These are phyloP conservation scores for Penium margaritaceum DNA, from an alignment of 139 green algal genomes.

Conservation along the genomic window DNA sequence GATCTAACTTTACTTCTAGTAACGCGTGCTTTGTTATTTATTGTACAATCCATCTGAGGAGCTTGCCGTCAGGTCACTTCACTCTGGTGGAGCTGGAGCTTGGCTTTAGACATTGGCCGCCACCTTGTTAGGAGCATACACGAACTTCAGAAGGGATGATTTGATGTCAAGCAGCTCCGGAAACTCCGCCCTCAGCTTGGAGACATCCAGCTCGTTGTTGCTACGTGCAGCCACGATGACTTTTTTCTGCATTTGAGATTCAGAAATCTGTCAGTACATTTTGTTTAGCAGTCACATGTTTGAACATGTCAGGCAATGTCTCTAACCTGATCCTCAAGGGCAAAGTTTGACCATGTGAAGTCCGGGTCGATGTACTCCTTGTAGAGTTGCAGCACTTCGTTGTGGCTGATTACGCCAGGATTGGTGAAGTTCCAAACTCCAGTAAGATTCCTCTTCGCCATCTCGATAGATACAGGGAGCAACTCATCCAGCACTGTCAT, in stretches of 20 bases:
- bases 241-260: constrained; percentile 93
- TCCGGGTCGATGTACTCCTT: constrained; percentile 88
- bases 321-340: constrained; percentile 45
- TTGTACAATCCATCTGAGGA: too few species aligned
- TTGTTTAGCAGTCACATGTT: too few species aligned
- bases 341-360: constrained; percentile 73
- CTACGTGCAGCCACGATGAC: constrained; percentile 89
- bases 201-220: constrained; percentile 91
- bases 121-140: constrained; percentile 60
- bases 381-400: constrained; percentile 92
- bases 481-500: constrained; percentile 98
- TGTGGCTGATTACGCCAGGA: constrained; percentile 88
- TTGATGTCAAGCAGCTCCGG: constrained; percentile 78
- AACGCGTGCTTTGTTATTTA: too few species aligned
- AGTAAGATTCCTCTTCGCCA: constrained; percentile 76
- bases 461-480: constrained; percentile 80
- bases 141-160: constrained; percentile 86
- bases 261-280: too few species aligned
- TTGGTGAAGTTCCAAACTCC: constrained; percentile 96
- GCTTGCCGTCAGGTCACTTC: too few species aligned
- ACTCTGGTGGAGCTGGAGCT: too few species aligned
- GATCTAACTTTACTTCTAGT: too few species aligned
- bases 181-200: constrained; percentile 76
- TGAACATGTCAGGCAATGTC: too few species aligned
- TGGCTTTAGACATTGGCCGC: too few species aligned